Percentiles rank a stretch among this genome's conserved stretches.
Evolutionary conservation across 257 asterid genomes (phyloP).

Genomic region (Anisodus acutangulus): DNA sequence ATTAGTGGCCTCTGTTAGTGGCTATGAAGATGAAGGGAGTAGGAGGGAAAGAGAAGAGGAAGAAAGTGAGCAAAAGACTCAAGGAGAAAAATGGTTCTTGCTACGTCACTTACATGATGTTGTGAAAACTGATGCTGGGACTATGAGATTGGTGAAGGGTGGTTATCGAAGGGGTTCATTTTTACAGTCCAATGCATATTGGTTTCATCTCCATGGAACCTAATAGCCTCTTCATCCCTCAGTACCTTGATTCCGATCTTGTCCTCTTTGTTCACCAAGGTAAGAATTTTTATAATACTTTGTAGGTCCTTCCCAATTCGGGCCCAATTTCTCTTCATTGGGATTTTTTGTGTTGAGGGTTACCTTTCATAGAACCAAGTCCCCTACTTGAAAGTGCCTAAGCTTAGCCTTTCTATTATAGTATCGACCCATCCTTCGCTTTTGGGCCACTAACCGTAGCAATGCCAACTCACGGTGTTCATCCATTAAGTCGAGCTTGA

Average conservation of each 20-base stretch:
- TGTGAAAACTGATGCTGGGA: constrained; percentile 70
- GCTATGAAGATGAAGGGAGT: constrained; percentile 6
- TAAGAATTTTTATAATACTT: not conserved
- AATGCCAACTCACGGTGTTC: too few relatives aligned
- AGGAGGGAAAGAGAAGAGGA: not conserved
- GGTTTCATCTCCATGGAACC: constrained; percentile 95
- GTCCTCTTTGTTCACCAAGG: constrained; percentile 80
- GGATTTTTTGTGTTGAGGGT: too few relatives aligned
- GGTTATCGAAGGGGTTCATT: constrained; percentile 18
- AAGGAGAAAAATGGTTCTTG: constrained; percentile 49
- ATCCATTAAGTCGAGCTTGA: too few relatives aligned
- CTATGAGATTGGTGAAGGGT: constrained; percentile 63
- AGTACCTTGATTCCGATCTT: constrained; percentile 80
- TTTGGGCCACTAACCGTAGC: too few relatives aligned
- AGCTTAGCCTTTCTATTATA: too few relatives aligned
- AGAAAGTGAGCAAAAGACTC: constrained; percentile 33
- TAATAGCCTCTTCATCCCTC: constrained; percentile 73
- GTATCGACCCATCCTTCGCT: too few relatives aligned
- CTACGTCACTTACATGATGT: constrained; percentile 59
- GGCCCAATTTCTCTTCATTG: too few relatives aligned
- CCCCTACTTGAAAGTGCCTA: too few relatives aligned
- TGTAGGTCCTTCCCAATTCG: not conserved
- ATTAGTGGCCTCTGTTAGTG: constrained; percentile 36
- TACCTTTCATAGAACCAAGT: too few relatives aligned
- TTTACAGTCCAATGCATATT: constrained; percentile 52